Conservation (phyloP, 1,284 basidiomycete species). For the Erythrobasidium hasegawianum region DNA sequence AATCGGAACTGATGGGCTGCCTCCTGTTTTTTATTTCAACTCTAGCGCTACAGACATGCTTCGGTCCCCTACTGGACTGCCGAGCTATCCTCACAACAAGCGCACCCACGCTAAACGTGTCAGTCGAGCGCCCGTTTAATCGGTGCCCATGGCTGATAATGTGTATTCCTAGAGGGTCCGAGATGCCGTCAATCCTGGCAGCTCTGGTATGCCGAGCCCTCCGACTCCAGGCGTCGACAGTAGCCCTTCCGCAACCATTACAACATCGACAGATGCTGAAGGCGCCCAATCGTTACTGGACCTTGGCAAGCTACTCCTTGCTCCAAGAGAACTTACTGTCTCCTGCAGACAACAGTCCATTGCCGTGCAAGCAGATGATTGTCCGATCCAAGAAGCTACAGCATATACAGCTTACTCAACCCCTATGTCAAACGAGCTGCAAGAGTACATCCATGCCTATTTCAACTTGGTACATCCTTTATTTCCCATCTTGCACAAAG, state of each 20-base stretch:
- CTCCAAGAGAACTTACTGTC: not conserved
- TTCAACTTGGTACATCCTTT: slow-evolving; percentile 6
- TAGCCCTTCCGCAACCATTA: not conserved
- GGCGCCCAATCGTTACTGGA: not conserved
- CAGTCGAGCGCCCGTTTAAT: too few species aligned
- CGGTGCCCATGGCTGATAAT: too few species aligned
- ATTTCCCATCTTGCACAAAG: slow-evolving; percentile 12
- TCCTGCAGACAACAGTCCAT: not conserved
- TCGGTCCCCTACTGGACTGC: too few species aligned
- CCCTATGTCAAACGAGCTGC: not conserved
- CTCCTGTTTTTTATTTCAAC: too few species aligned
- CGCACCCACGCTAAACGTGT: too few species aligned
- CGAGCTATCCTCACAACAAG: too few species aligned
- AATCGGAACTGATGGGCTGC: too few species aligned
- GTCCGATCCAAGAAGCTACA: too few species aligned
- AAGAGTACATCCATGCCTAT: not conserved
- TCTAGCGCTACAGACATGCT: not conserved
- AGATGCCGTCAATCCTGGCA: too few species aligned
- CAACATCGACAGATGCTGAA: not conserved
- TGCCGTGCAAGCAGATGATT: not conserved
- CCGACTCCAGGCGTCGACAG: not conserved
- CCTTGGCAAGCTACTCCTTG: not conserved
- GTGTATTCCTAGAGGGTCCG: too few species aligned
- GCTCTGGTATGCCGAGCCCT: not conserved
- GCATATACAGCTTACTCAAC: not conserved